Evolutionary conservation across 2,329 filamentous ascomycete species (phyloP).

Genomic region (Rhexocercosporidium sp.): DNA sequence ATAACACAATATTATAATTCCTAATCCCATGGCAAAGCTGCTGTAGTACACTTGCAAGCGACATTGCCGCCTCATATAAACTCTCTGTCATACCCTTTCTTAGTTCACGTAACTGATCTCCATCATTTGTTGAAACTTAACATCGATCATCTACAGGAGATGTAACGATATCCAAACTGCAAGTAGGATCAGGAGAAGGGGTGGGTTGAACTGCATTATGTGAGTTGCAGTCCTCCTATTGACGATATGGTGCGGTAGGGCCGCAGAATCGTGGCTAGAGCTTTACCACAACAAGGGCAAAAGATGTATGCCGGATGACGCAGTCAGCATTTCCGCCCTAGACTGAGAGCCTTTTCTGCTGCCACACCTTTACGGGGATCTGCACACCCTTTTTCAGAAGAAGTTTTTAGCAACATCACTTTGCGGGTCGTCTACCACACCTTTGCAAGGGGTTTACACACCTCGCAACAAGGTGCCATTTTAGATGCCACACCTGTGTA

Average conservation of each 20-base stretch:
- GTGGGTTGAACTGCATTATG: neutral
- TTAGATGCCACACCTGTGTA: too few species aligned
- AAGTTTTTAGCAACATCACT: too few species aligned
- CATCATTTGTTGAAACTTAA: neutral
- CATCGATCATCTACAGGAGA: neutral
- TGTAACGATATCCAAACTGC: neutral
- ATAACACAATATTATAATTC: neutral
- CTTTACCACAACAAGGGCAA: too few species aligned
- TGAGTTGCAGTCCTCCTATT: neutral
- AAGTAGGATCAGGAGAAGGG: neutral
- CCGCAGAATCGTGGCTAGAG: neutral
- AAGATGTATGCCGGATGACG: neutral
- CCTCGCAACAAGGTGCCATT: too few species aligned
- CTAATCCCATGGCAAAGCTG: neutral
- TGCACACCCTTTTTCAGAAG: too few species aligned
- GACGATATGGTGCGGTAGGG: too few species aligned
- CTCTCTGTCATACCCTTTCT: neutral
- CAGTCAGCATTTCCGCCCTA: neutral
- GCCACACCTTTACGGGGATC: neutral
- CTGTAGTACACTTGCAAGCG: neutral
- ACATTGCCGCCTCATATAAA: neutral
- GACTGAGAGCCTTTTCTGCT: neutral
- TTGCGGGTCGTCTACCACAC: too few species aligned
- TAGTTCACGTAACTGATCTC: neutral
- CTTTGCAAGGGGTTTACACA: too few species aligned